Conservation (phyloP, 176 grass and related monocot species). For the bread wheat (Triticum aestivum) region IWGSC_CS_RefSeq_v2.1 NC_057809.1:111801237-111801736, state of each 20-base stretch:
- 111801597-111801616: background rate
- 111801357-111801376: background rate
- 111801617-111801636: constrained; percentile 5
- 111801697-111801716: too few relatives aligned
- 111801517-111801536: too few relatives aligned
- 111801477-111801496: too few relatives aligned
- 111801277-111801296: background rate
- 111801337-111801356: constrained; percentile 9
- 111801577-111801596: background rate
- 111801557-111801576: too few relatives aligned
- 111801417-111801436: constrained; percentile 30
- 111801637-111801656: constrained; percentile 22
- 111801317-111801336: background rate
- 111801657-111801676: too few relatives aligned
- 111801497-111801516: too few relatives aligned
- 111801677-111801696: too few relatives aligned
- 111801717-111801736: too few relatives aligned
- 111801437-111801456: background rate
- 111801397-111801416: background rate
- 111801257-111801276: background rate
- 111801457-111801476: background rate
- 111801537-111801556: too few relatives aligned
- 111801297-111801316: background rate
- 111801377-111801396: background rate
- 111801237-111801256: background rate